Evolutionary conservation across 2,329 filamentous ascomycete species (phyloP), one percentile per base, ranked within the genome.

Genomic region (Drechslerella dactyloides): DNA sequence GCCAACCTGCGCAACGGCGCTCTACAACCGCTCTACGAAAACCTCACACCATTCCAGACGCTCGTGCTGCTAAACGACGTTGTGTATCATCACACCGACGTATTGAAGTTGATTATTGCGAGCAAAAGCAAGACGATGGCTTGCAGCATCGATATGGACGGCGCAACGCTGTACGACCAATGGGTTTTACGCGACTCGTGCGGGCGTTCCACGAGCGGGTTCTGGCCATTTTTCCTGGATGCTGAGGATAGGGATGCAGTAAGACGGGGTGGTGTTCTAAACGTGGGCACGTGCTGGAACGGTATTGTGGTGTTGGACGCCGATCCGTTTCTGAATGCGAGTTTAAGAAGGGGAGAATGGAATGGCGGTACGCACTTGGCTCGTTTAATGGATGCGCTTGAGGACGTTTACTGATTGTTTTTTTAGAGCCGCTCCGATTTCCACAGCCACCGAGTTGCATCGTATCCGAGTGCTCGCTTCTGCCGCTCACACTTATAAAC

Each of bases 261-360:
- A 21, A 42, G 19, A 21, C 54, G 50, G 11, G 52, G 59, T 13
- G 60, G 50, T 5, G 52, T 58, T 56, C 48, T 72, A 23, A 57
- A 66, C 23, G 68, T 72, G n/a, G 68, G 68, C 54, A 72, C 60
- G 23, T 72, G 68, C 40, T 72, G 68, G 68, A 72, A 72, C 30
- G 68, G 68, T 27, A 72, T 72, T 23, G 68, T 64, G 4, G 60
- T 53, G 30, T 37, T 72, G 40, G 60, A 66, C 44, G 68, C 60
- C 17, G 59, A 60, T 33, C 59, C 61, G 8, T 72, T 72, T 55
- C 53, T 72, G 42, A 65, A 65, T 46, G 21, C 27, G 19, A 64
- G 53, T 33, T 35, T 65, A n/a, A 44, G 53, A n/a, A 54, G 51
- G 23, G 42, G 54, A 11, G 51, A 23, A 10, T 61, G 27, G 46